Conservation (phyloP, 2,329 filamentous ascomycete species). For the Exophiala dermatitidis region DNA sequence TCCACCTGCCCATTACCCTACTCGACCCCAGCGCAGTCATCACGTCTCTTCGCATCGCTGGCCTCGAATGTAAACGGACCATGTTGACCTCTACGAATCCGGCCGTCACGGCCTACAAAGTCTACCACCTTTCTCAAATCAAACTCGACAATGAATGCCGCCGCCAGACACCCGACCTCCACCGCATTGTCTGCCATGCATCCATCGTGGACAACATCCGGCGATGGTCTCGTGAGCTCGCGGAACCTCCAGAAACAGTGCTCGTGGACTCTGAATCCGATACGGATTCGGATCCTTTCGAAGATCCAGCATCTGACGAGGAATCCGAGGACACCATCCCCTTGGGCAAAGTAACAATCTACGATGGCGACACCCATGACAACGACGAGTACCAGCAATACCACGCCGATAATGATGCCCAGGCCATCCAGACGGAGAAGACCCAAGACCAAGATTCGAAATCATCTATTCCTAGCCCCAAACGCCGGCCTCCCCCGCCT, state of each 20-base stretch:
- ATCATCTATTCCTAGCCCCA: conserved; percentile 2
- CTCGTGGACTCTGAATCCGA: conserved; percentile 18
- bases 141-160: conserved; percentile 21
- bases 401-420: conserved; percentile 2
- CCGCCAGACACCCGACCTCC: conserved; percentile 20
- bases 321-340: conserved; percentile 8
- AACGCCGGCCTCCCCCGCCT: conserved; percentile 13
- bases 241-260: conserved; percentile 17
- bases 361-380: conserved; percentile 17
- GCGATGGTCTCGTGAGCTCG: conserved; percentile 19
- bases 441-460: conserved; percentile 7
- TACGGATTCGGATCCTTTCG: conserved; percentile 19
- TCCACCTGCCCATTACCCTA: no score
- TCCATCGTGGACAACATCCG: conserved; percentile 22
- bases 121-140: conserved; percentile 18
- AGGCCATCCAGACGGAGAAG: conserved; percentile 2
- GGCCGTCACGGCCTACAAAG: conserved; percentile 21
- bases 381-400: conserved; percentile 1
- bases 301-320: conserved; percentile 13
- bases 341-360: conserved; percentile 15
- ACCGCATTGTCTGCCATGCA: conserved; percentile 18
- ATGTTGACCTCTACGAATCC: conserved; percentile 14
- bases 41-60: no score
- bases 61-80: not conserved
- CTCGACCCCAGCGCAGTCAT: no score